A percentile compares a stretch with the other conserved stretches of the same genome.
phyloP scores from a whole-genome alignment of 2,329 filamentous ascomycete species.

The Ophiostoma triangulosporum region DNA sequence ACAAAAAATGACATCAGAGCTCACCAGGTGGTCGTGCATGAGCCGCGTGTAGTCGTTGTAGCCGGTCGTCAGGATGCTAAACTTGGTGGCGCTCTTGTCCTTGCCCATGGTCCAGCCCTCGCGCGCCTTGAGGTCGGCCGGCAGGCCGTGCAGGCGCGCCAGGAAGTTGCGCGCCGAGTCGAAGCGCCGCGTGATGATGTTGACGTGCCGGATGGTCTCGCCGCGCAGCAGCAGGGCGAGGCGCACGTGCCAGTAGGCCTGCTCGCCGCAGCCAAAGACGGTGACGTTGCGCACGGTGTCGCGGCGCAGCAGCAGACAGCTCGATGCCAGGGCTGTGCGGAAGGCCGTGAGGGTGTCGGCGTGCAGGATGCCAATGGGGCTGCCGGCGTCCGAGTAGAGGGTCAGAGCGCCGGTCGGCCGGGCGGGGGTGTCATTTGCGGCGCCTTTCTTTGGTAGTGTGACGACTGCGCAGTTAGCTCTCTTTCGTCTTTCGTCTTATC shows the following conservation, averaged over 20 bases:
- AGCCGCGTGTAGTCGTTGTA: constrained; percentile 57
- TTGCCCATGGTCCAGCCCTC: constrained; percentile 42
- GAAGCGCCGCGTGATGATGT: constrained; percentile 70
- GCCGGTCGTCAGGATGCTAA: constrained; percentile 52
- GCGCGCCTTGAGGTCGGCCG: constrained; percentile 30
- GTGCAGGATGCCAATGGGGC: constrained; percentile 54
- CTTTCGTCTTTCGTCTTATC: neutral
- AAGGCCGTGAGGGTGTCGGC: constrained; percentile 67
- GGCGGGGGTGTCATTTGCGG: constrained; percentile 20
- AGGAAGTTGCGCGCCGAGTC: constrained; percentile 40
- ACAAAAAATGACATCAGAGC: constrained; percentile 73
- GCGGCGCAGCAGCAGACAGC: constrained; percentile 52
- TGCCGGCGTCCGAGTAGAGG: constrained; percentile 49
- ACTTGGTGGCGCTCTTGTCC: constrained; percentile 38
- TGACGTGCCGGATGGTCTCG: constrained; percentile 59
- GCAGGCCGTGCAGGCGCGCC: constrained; percentile 36
- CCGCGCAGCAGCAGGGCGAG: constrained; percentile 64
- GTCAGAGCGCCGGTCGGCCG: constrained; percentile 53
- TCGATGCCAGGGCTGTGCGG: constrained; percentile 60
- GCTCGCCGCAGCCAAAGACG: constrained; percentile 77
- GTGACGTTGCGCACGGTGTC: constrained; percentile 59
- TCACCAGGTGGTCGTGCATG: constrained; percentile 55
- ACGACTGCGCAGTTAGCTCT: constrained; percentile 34
- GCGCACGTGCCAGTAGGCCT: constrained; percentile 90
- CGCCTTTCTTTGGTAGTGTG: constrained; percentile 32